phyloP scores from a whole-genome alignment of 1,139 yeast species.

The Yamadazyma aaseri region DNA sequence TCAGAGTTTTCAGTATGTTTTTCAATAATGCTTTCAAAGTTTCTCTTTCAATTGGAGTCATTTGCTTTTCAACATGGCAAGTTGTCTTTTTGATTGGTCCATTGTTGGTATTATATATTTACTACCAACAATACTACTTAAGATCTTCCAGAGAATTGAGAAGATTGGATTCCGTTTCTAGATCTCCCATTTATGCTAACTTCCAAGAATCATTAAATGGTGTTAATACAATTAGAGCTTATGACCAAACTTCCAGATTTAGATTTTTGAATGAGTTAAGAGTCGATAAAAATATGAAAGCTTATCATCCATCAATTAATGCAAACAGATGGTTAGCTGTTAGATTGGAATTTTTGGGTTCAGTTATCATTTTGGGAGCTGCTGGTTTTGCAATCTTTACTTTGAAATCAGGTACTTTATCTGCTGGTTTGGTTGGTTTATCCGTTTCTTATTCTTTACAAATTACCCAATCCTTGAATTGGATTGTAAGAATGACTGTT shows the following conservation, averaged over 20 bases:
- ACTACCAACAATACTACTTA: slow-evolving; percentile 87
- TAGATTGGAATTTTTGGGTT: slow-evolving; percentile 86
- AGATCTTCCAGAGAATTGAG: slow-evolving; percentile 91
- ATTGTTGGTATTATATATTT: slow-evolving; percentile 65
- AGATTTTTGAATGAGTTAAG: slow-evolving; percentile 69
- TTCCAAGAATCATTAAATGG: slow-evolving; percentile 95
- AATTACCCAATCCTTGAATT: slow-evolving; percentile 87
- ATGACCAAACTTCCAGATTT: slow-evolving; percentile 73
- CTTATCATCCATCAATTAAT: slow-evolving; percentile 89
- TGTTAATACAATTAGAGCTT: slow-evolving; percentile 87
- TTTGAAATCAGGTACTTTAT: slow-evolving; percentile 62
- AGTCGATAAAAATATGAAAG: slow-evolving; percentile 83
- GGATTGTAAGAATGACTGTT: slow-evolving; percentile 98
- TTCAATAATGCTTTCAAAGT: slow-evolving; percentile 73
- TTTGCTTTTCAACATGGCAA: slow-evolving; percentile 86
- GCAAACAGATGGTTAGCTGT: slow-evolving; percentile 98
- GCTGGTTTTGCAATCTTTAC: slow-evolving; percentile 78
- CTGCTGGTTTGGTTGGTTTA: slow-evolving; percentile 91
- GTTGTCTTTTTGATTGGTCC: slow-evolving; percentile 74
- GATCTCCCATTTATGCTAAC: slow-evolving; percentile 93
- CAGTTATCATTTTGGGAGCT: slow-evolving; percentile 79
- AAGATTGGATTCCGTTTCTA: slow-evolving; percentile 88
- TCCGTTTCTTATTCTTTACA: slow-evolving; percentile 91
- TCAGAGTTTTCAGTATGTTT: slow-evolving; percentile 82
- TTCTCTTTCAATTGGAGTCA: slow-evolving; percentile 77